Conservation (phyloP, 2,329 filamentous ascomycete genomes). For the Exophiala calicioides region DNA sequence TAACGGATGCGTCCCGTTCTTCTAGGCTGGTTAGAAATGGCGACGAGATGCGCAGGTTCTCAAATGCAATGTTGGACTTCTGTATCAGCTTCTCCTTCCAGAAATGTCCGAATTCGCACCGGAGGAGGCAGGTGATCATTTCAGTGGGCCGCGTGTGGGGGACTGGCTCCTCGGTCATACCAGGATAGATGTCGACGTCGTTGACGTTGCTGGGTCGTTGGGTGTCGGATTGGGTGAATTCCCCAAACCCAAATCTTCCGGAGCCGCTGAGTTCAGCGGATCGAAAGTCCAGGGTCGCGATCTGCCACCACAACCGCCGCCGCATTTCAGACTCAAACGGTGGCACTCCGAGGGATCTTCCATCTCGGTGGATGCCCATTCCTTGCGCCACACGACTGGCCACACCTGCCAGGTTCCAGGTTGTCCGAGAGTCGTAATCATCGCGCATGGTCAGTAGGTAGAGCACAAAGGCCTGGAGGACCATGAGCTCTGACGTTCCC, state of each 20-base stretch:
- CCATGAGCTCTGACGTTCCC: conserved; percentile 61
- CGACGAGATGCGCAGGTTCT: conserved; percentile 19
- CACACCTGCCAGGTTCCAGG: conserved; percentile 47
- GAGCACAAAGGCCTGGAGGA: conserved; percentile 63
- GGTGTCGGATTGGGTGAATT: conserved; percentile 39
- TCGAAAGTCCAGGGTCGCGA: conserved; percentile 50
- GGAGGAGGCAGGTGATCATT: conserved; percentile 60
- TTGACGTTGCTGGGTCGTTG: conserved; percentile 54
- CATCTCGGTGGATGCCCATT: conserved; percentile 46
- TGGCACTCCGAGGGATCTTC: conserved; percentile 46
- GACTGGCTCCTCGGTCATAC: conserved; percentile 49
- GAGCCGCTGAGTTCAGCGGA: conserved; percentile 37
- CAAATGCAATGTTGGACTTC: conserved; percentile 11
- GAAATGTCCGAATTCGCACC: conserved; percentile 61
- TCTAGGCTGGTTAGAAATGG: conserved; percentile 33
- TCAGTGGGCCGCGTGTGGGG: conserved; percentile 57
- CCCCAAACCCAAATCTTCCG: conserved; percentile 24
- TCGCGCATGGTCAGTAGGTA: conserved; percentile 59
- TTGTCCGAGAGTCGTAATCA: conserved; percentile 45
- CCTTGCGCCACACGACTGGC: conserved; percentile 43
- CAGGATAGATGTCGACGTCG: conserved; percentile 53
- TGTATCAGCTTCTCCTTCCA: conserved; percentile 35
- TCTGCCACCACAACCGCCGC: conserved; percentile 41
- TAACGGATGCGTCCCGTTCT: conserved; percentile 39
- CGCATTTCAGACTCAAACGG: conserved; percentile 54